Percentiles rank a stretch among this genome's conserved stretches.
Conservation (phyloP, 2,329 filamentous ascomycete genomes). For the Xylariaceae sp. region DNA sequence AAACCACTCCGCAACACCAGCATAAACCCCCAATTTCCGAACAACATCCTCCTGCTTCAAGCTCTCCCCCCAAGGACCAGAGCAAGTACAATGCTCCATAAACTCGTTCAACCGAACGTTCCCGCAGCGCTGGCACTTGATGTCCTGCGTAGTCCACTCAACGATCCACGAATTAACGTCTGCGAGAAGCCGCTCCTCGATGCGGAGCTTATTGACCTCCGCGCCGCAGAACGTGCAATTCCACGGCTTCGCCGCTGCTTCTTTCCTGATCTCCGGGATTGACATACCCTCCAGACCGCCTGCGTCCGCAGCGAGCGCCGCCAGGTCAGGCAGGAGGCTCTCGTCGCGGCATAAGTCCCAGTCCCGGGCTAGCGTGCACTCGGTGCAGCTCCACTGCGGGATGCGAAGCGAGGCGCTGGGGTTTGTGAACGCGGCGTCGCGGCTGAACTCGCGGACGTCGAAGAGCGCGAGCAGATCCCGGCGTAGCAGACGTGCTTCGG, state of each 20-base stretch:
- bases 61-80: constrained; percentile 75
- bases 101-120: constrained; percentile 86
- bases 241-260: constrained; percentile 53
- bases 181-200: constrained; percentile 79
- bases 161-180: constrained; percentile 70
- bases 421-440: constrained; percentile 82
- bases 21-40: constrained; percentile 64
- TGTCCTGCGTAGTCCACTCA: constrained; percentile 83
- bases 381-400: constrained; percentile 75
- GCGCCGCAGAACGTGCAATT: constrained; percentile 71
- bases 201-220: constrained; percentile 69
- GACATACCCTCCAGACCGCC: not conserved
- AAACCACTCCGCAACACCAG: constrained; percentile 72
- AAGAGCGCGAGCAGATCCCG: constrained; percentile 88
- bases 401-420: constrained; percentile 73
- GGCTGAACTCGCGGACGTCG: constrained; percentile 89
- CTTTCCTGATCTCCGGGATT: constrained; percentile 23
- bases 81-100: constrained; percentile 93
- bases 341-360: constrained; percentile 90
- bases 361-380: constrained; percentile 84
- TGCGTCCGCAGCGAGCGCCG: constrained; percentile 6
- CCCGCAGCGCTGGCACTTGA: constrained; percentile 69
- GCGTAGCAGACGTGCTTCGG: constrained; percentile 81
- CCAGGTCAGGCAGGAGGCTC: constrained; percentile 61
- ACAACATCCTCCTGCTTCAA: constrained; percentile 63